Evolutionary conservation across 2,329 filamentous ascomycete species (phyloP).

Genomic region (Sporothrix mexicana): DNA sequence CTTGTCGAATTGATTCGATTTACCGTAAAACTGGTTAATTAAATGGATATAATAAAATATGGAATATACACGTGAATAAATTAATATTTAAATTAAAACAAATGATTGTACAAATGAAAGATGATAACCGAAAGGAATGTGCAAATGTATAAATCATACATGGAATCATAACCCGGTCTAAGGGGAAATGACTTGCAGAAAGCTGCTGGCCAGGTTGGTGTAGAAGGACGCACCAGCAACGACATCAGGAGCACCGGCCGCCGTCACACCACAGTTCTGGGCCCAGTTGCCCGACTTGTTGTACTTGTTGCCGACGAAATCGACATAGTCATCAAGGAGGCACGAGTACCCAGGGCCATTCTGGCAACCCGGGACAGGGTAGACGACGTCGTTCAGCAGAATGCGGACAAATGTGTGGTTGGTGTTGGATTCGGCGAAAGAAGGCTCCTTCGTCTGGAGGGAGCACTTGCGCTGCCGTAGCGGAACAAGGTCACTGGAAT

Average conservation of each 20-base stretch:
- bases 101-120: not conserved
- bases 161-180: not conserved
- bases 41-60: no score
- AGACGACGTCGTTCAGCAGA: constrained; percentile 66
- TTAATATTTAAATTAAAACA: no score
- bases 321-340: constrained; percentile 52
- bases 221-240: constrained; percentile 58
- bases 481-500: constrained; percentile 31
- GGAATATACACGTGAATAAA: no score
- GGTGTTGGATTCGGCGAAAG: constrained; percentile 29
- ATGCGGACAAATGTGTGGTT: constrained; percentile 60
- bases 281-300: constrained; percentile 57
- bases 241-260: constrained; percentile 47
- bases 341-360: constrained; percentile 62
- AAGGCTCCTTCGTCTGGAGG: constrained; percentile 25
- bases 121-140: no score
- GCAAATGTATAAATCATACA: no score
- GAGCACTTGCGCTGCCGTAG: constrained; percentile 31
- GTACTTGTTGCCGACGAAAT: constrained; percentile 54
- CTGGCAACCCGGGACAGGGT: constrained; percentile 61
- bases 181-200: constrained; percentile 41
- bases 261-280: constrained; percentile 55
- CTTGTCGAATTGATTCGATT: no score
- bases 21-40: no score
- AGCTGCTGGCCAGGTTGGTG: constrained; percentile 51